Evolutionary conservation across 768 basidiomycete genomes (phyloP).

Genomic region (Piloderma croceum): DNA sequence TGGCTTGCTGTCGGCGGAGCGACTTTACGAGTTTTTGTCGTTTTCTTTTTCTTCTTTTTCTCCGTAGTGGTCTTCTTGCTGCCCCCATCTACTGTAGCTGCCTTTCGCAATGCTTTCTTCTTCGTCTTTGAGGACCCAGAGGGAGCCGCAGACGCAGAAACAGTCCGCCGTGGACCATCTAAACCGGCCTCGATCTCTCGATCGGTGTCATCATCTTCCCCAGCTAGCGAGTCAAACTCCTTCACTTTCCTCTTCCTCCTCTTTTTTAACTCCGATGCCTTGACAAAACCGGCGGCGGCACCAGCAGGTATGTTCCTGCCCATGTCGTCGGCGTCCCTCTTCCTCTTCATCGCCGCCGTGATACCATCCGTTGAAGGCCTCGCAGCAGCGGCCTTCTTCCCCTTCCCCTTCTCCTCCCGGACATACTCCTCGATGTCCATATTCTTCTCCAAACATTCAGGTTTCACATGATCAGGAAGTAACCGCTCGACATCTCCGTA

Average conservation of each 20-base stretch:
- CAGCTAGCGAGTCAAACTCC: conserved; percentile 44
- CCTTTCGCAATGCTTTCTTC: conserved; percentile 36
- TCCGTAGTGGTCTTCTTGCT: conserved; percentile 15
- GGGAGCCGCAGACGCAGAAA: conserved; percentile 34
- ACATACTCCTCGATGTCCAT: conserved; percentile 80
- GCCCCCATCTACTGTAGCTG: conserved; percentile 35
- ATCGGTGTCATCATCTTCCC: conserved; percentile 65
- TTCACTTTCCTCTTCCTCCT: conserved; percentile 31
- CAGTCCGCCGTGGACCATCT: conserved; percentile 43
- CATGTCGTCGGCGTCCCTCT: conserved; percentile 65
- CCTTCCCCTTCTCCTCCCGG: conserved; percentile 41
- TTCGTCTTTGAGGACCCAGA: conserved; percentile 24
- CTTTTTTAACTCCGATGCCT: conserved; percentile 53
- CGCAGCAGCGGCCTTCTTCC: conserved; percentile 23
- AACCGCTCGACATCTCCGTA: conserved; percentile 90
- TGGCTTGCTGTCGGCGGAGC: conserved; percentile 32
- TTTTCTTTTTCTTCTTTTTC: conserved; percentile 19
- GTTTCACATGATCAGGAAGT: conserved; percentile 71
- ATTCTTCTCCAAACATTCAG: conserved; percentile 68
- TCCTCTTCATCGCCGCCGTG: conserved; percentile 57
- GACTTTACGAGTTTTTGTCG: conserved; percentile 16
- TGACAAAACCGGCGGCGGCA: conserved; percentile 69
- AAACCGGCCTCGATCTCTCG: conserved; percentile 59
- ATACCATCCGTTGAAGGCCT: conserved; percentile 20
- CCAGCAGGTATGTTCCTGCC: conserved; percentile 67